Evolutionary conservation across 805 yeast genomes (phyloP), one percentile per base, ranked within the genome.

Genomic region (Kodamaea kaohsiungensis): DNA sequence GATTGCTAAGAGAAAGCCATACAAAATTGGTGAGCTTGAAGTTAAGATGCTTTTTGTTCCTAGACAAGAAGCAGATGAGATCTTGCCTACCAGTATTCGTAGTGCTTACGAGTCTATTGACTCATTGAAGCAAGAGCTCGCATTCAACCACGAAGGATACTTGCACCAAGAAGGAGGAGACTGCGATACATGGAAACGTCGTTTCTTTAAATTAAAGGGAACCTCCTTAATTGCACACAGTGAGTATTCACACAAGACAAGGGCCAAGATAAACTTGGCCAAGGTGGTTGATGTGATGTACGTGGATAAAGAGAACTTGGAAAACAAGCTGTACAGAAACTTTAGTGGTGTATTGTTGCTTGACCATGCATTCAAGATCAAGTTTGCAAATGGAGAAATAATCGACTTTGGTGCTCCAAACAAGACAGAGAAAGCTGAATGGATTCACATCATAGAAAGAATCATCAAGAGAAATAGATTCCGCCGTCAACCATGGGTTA

Each of bases 151-250:
- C 62, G 87, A 88, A 65, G 98, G 98, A 0, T 86, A 75, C 63
- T 72, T 93, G 72, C 83, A 84, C 61, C 98, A 92, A 71, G 90
- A 87, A 64, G 98, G 98, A 16, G 98, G 98, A 8, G 98, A 92
- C 71, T 82, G 95, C 60, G 81, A 78, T 13, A 73, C 78, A 27
- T 83, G 92, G 85, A 83, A 88, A 60, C 82, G 88, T 59, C 78
- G 98, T 54, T 89, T 70, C 71, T 91, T 87, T 73, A 85, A 81
- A 59, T 75, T 92, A n/a, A 75, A 80, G 46, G 96, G 93, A 0
- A 80, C 85, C 7, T 82, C 85, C 37, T 73, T 92, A 60, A 77
- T 85, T 52, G 97, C 97, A 0, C 89, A 87, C 65, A 86, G 89
- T 60, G 95, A 87, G 59, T 75, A 75, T 27, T 76, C 87, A 1